Evolutionary conservation across 2,329 filamentous ascomycete species (phyloP).

Genomic region (Ceratocystis albifundus): DNA sequence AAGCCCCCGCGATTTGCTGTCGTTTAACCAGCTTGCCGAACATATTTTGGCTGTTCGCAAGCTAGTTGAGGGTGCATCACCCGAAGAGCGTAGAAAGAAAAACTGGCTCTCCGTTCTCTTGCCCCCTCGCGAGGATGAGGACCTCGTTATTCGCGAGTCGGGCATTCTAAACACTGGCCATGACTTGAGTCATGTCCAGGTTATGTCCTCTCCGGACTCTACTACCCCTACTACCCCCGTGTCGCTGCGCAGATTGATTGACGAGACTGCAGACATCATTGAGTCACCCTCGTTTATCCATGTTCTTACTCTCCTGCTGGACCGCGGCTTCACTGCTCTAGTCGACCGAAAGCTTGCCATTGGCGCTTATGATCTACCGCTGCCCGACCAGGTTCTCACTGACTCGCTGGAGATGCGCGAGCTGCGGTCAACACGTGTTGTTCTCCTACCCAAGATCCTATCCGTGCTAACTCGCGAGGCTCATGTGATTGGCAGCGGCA

Average conservation of each 20-base stretch:
- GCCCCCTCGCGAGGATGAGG: slow-evolving; percentile 66
- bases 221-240: slow-evolving; percentile 21
- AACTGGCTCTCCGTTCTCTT: slow-evolving; percentile 79
- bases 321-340: slow-evolving; percentile 74
- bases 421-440: slow-evolving; percentile 46
- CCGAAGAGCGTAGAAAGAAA: slow-evolving; percentile 33
- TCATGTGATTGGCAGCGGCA: slow-evolving; percentile 72
- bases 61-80: slow-evolving; percentile 58
- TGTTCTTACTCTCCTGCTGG: slow-evolving; percentile 75
- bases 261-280: slow-evolving; percentile 91
- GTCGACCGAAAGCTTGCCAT: slow-evolving; percentile 70
- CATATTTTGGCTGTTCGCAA: slow-evolving; percentile 74
- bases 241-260: slow-evolving; percentile 69
- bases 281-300: slow-evolving; percentile 86
- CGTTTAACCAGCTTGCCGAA: slow-evolving; percentile 65
- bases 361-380: slow-evolving; percentile 56
- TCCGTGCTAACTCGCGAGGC: slow-evolving; percentile 86
- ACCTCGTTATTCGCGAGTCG: slow-evolving; percentile 72
- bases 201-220: slow-evolving; percentile 27
- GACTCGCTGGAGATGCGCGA: slow-evolving; percentile 28
- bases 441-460: slow-evolving; percentile 72
- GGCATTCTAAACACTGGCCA: slow-evolving; percentile 53
- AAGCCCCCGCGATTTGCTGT: slow-evolving; percentile 79
- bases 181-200: not conserved
- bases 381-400: slow-evolving; percentile 19